A percentile compares a stretch with the other conserved stretches of the same genome.
Conservation (phyloP, 2,329 filamentous ascomycete genomes). For the Dactylellina drechsleri region DNA sequence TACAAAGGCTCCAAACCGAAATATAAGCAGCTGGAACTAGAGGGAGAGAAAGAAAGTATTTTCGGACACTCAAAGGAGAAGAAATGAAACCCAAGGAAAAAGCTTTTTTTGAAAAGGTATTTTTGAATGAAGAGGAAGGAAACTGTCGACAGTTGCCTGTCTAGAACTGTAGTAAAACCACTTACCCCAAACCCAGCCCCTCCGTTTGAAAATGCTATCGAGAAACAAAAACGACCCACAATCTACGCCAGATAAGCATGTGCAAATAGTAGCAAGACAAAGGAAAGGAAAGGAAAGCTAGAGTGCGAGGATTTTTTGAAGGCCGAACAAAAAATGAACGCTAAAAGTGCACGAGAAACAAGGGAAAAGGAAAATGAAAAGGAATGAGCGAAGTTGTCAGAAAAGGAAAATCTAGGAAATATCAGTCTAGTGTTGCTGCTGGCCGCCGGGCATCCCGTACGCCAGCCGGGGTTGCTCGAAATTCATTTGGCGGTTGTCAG, state of each 20-base stretch:
- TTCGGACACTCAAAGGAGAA: conserved; percentile 25
- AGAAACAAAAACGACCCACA: conserved; percentile 27
- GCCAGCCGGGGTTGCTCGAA: conserved; percentile 35
- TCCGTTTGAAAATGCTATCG: conserved; percentile 11
- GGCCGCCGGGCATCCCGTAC: conserved; percentile 50
- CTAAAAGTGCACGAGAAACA: conserved; percentile 52
- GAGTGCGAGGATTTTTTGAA: conserved; percentile 21
- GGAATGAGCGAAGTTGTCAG: conserved; percentile 5
- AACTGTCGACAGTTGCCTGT: conserved; percentile 44
- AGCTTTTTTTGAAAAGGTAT: not conserved
- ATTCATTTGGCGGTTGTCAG: conserved; percentile 16
- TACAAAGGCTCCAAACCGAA: conserved; percentile 19
- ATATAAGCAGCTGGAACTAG: conserved; percentile 19
- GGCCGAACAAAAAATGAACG: conserved; percentile 32
- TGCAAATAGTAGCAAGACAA: conserved; percentile 21
- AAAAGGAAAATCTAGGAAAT: not conserved
- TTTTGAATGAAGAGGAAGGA: conserved; percentile 16
- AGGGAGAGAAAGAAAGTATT: conserved; percentile 1
- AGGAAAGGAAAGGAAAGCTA: conserved; percentile 38
- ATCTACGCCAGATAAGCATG: conserved; percentile 36
- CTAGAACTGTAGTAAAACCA: conserved; percentile 24
- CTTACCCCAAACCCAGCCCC: conserved; percentile 19
- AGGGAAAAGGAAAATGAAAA: conserved; percentile 6
- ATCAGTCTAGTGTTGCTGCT: conserved; percentile 39
- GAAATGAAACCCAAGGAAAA: conserved; percentile 24